Base-by-base conservation (phyloP, 2,329 filamentous ascomycete species). In the Trichoderma polysporum region DNA sequence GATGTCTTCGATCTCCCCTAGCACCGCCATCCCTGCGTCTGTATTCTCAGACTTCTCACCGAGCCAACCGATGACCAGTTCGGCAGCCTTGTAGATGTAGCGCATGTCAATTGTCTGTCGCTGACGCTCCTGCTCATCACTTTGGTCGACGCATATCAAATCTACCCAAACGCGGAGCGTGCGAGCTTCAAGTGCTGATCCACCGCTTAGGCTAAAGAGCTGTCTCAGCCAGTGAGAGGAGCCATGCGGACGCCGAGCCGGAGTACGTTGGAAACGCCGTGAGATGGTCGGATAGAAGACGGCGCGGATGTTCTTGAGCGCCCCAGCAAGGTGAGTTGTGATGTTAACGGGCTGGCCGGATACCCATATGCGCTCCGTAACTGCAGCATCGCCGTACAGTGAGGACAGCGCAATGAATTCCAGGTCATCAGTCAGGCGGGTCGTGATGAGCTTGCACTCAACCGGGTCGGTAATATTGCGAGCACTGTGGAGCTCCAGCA, bases 61-160 rank as follows among this genome's bases (percentile, higher is more conserved):
- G 3, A 71, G 67, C 68, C 70, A 71, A 41, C 69, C 66, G 15
- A 67, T 47, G 17, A 70, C 68, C 5, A 68, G 49, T n/a, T 57
- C 53, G 17, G 70, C 68, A 1, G 41, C 12, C 41, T 52, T 41
- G 66, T 71, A 71, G 33, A 71, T 68, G 12, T 54, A 17, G 33
- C 49, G 58, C 70, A 72, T 71, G 33, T 71, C 65, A n/a, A 56
- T 37, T 8, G 70, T 62, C 31, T 72, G 70, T 17, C 50, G 31
- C 4, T 54, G 58, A 9, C 59, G 59, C 54, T 71, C 70, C 3
- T 22, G 22, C 19, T 52, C 29, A 25, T 71, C 66, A 19, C 29
- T 19, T 45, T 71, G 70, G 67, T 71, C 69, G 59, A 71, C 70
- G 49, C 68, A 71, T 3, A 72, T 49, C 2, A 68, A 59, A 35